These are phyloP conservation scores for Tillandsia fasciculata DNA, from an alignment of 176 grass and related monocot species.

Conservation along the genomic window DNA sequence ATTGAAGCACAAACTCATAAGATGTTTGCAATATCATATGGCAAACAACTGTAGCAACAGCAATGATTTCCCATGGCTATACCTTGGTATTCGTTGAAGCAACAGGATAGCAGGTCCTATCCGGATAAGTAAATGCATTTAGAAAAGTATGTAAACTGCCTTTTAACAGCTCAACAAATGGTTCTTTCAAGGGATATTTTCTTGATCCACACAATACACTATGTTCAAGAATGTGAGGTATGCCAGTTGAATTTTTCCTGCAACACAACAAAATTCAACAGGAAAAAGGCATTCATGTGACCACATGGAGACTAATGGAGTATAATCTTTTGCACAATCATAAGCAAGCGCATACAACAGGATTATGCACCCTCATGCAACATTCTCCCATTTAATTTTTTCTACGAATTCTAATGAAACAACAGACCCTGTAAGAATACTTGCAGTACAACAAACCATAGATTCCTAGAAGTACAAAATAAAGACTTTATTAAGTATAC, in stretches of 20 bases:
- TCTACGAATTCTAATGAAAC: neutral
- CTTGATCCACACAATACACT: conserved; percentile 94
- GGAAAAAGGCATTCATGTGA: neutral
- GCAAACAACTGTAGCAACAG: conserved; percentile 24
- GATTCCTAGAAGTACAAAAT: too few relatives aligned
- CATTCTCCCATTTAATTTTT: neutral
- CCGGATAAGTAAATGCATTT: conserved; percentile 98
- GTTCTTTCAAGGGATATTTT: conserved; percentile 99
- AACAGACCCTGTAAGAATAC: too few relatives aligned
- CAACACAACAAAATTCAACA: conserved; percentile 17
- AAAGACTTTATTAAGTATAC: too few relatives aligned
- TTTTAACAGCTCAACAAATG: conserved; percentile 98
- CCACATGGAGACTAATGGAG: neutral
- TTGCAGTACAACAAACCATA: too few relatives aligned
- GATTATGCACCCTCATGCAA: neutral
- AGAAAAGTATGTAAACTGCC: conserved; percentile 95
- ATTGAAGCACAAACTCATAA: conserved; percentile 12
- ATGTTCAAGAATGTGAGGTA: conserved; percentile 98
- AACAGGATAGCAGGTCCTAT: conserved; percentile 96
- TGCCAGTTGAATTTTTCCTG: conserved; percentile 96
- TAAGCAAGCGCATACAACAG: neutral
- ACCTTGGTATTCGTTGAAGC: conserved; percentile 97
- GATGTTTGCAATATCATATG: conserved; percentile 14
- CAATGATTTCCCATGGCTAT: neutral
- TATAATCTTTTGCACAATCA: neutral